These are phyloP conservation scores for Sclerotinia minor DNA, from an alignment of 2,329 filamentous ascomycete genomes.

Conservation along the genomic window DNA sequence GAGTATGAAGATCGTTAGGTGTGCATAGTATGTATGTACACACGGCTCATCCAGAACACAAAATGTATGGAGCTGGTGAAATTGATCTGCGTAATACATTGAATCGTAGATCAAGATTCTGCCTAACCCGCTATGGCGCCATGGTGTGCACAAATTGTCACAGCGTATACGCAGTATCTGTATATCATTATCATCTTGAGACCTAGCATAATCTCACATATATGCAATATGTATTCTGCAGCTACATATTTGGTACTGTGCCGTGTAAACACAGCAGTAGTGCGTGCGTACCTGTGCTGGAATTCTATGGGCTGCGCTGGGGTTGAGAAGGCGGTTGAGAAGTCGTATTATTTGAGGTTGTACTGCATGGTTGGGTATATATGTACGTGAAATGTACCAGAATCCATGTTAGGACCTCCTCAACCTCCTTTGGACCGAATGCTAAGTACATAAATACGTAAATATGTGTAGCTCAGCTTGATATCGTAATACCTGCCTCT, in stretches of 20 bases:
- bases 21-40: background rate
- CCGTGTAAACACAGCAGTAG: background rate
- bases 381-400: background rate
- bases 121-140: background rate
- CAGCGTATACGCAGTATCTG: background rate
- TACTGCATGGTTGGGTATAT: background rate
- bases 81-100: background rate
- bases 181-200: background rate
- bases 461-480: too few species aligned
- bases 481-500: too few species aligned
- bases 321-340: background rate
- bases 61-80: background rate
- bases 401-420: background rate
- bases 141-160: background rate
- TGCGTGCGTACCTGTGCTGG: background rate
- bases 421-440: background rate
- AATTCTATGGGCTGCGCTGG: background rate
- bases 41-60: conserved; percentile 1
- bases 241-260: background rate
- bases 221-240: background rate
- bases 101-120: background rate
- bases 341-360: conserved; percentile 17
- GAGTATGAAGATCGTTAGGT: conserved; percentile 5
- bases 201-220: conserved; percentile 8
- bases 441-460: background rate